These are phyloP conservation scores for Kodamaea plutei DNA, from an alignment of 1,139 yeast species.

Conservation along the genomic window DNA sequence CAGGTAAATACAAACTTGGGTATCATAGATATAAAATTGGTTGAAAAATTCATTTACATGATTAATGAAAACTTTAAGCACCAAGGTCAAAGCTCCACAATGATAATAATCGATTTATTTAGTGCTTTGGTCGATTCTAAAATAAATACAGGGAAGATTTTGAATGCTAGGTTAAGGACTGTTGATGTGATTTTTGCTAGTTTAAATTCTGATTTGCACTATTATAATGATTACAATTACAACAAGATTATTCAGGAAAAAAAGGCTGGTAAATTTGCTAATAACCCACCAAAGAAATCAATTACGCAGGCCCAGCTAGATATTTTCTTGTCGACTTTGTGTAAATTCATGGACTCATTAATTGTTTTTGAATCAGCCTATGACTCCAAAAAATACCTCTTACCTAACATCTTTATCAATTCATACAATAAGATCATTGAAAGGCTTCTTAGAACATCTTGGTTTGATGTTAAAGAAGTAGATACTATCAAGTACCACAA, in stretches of 20 bases:
- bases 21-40: constrained; percentile 22
- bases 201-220: constrained; percentile 32
- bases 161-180: constrained; percentile 24
- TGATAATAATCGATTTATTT: constrained; percentile 22
- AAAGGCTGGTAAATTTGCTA: constrained; percentile 12
- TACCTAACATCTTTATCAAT: constrained; percentile 21
- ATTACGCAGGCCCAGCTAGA: constrained; percentile 23
- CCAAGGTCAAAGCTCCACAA: constrained; percentile 19
- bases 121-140: constrained; percentile 19
- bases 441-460: constrained; percentile 22
- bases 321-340: constrained; percentile 13
- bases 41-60: constrained; percentile 35
- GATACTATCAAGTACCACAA: constrained; percentile 20
- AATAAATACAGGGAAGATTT: constrained; percentile 14
- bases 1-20: constrained; percentile 1
- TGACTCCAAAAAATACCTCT: constrained; percentile 12
- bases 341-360: constrained; percentile 20
- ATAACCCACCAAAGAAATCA: constrained; percentile 23
- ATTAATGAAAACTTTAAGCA: constrained; percentile 23
- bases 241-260: constrained; percentile 17
- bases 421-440: constrained; percentile 24
- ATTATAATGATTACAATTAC: constrained; percentile 31
- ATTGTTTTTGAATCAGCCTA: constrained; percentile 17
- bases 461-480: constrained; percentile 20
- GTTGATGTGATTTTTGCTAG: constrained; percentile 28